Evolutionary conservation across 169 alveolate genomes (phyloP), one percentile per base, ranked within the genome.

Genomic region (Eimeria falciformis): DNA sequence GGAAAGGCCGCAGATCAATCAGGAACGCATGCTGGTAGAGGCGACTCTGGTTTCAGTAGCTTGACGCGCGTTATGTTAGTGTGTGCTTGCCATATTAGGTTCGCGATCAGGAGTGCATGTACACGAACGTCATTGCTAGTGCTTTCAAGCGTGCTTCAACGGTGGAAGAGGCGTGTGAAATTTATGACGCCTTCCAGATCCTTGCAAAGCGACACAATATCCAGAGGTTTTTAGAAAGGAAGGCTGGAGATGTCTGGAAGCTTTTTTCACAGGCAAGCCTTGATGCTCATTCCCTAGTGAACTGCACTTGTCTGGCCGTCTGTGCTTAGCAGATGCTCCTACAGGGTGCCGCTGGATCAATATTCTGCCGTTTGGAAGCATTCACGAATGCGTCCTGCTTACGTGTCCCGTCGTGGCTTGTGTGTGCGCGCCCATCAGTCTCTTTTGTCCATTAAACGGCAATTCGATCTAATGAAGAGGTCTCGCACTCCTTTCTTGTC

Each of bases 101-200:
- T 91, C 96, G 97, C 91, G 97, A 95, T 90, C 95, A 97, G 53
- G 99, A 97, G 94, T 96, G 95, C 73, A 94, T 94, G 96, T 95
- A 93, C 93, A 95, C 69, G 91, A 96, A 96, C 95, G 96, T 95
- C 46, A 96, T 97, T 89, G 95, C 96, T 78, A 93, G 95, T 50
- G 98, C 98, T 9, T 97, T 97, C 82, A 97, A 97, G 56, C 89
- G 95, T 12, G 97, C 96, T n/a, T 92, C 97, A n/a, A 96, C 97
- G 2, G 97, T 95, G 45, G 95, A 95, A 33, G 94, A 95, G 69
- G 97, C 97, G 21, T 94, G 95, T 50, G 97, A 96, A 81, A 93
- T 96, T 94, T 95, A 95, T 1, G 98, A 96, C 92, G 97, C 97
- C 75, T 97, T 97, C 94, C 97, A 97, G 91, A 94, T 95, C 14